phyloP scores from a whole-genome alignment of 306 rosid species.

The Acacia crassicarpa region DNA sequence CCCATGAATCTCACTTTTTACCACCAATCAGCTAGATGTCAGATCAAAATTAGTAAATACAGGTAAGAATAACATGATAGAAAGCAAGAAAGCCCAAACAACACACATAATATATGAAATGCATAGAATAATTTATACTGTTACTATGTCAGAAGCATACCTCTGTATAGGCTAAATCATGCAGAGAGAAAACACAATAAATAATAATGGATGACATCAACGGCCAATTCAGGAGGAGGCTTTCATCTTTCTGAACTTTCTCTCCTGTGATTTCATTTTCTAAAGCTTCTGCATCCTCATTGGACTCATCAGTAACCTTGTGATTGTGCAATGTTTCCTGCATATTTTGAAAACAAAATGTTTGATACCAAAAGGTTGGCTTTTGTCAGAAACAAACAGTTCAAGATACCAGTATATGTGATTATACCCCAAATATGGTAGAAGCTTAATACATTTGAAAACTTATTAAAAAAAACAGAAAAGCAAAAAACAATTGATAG shows the following conservation, averaged over 20 bases:
- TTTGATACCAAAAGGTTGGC: background rate
- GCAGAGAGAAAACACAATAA: slow-evolving; percentile 67
- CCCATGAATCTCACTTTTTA: background rate
- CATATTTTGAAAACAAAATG: slow-evolving; percentile 7
- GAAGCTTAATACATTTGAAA: background rate
- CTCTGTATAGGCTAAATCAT: slow-evolving; percentile 81
- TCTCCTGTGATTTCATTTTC: slow-evolving; percentile 48
- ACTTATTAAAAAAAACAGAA: background rate
- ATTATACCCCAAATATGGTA: background rate
- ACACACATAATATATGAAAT: background rate
- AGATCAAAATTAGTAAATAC: background rate
- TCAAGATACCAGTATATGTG: background rate
- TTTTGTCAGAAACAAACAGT: background rate
- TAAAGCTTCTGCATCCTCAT: slow-evolving; percentile 41
- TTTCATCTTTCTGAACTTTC: slow-evolving; percentile 37
- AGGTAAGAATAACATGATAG: background rate
- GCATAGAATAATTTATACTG: background rate
- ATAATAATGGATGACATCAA: slow-evolving; percentile 74
- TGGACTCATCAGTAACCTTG: slow-evolving; percentile 11
- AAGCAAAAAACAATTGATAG: background rate
- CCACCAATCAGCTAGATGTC: background rate
- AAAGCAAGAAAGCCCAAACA: background rate
- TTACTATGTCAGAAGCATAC: slow-evolving; percentile 35
- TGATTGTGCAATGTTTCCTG: slow-evolving; percentile 90
- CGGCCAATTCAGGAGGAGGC: slow-evolving; percentile 77